Evolutionary conservation across 805 yeast genomes (phyloP).

Genomic region (Blastobotrys mokoenaii): DNA sequence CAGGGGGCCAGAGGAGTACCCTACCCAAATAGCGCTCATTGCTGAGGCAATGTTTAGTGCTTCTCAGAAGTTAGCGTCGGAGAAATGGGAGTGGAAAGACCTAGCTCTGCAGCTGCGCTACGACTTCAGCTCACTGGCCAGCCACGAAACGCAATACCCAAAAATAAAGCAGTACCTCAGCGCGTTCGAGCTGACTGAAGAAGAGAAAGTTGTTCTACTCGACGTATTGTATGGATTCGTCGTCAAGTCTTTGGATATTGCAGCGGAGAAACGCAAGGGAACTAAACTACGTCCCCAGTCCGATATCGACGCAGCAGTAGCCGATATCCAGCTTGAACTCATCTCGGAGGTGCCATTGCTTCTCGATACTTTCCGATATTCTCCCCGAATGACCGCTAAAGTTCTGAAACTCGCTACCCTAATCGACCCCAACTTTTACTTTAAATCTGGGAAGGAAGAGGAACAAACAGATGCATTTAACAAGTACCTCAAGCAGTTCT

Average conservation of each 20-base stretch:
- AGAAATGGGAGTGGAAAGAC: slow-evolving; percentile 28
- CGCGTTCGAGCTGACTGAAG: slow-evolving; percentile 4
- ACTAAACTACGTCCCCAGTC: background rate
- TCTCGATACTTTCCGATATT: slow-evolving; percentile 19
- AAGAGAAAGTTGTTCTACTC: slow-evolving; percentile 9
- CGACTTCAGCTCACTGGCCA: slow-evolving; percentile 23
- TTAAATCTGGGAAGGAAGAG: slow-evolving; percentile 14
- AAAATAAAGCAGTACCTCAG: slow-evolving; percentile 1
- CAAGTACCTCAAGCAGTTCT: slow-evolving; percentile 8
- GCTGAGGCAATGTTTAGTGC: slow-evolving; percentile 9
- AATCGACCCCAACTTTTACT: slow-evolving; percentile 17
- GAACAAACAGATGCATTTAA: slow-evolving; percentile 21
- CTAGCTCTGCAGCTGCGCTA: slow-evolving; percentile 35
- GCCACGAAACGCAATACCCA: background rate
- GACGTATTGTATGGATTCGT: slow-evolving; percentile 25
- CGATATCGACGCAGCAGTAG: slow-evolving; percentile 5
- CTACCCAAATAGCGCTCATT: slow-evolving; percentile 4
- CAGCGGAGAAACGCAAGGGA: background rate
- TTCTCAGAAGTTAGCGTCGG: slow-evolving; percentile 6
- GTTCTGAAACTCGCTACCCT: slow-evolving; percentile 16
- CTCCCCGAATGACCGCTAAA: slow-evolving; percentile 16
- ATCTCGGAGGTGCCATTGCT: slow-evolving; percentile 17
- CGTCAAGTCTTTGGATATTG: slow-evolving; percentile 17
- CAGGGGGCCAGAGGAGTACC: background rate
- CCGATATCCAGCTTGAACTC: slow-evolving; percentile 10